Base-by-base conservation (phyloP, 2,329 filamentous ascomycete species). In the Elsinoe fawcettii region DNA sequence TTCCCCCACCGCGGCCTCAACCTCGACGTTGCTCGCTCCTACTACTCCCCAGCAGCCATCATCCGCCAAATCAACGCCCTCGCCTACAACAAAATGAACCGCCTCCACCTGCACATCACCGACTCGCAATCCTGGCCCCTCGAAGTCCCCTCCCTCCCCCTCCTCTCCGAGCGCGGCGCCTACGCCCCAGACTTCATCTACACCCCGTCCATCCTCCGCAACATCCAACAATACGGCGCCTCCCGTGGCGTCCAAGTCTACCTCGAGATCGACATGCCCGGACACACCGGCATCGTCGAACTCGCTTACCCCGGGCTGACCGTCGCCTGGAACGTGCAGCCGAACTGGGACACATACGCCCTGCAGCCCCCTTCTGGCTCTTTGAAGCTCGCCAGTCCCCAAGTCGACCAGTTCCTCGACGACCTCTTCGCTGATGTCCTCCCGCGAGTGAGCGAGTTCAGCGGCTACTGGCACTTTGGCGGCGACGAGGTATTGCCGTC, bases 81-180 rank as follows among this genome's bases (percentile, higher is more conserved):
- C 62, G 76, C 86, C 1, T 90, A 83, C 80, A 89, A 85, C 74
- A 93, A 95, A 74, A 80, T 93, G 76, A 93, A 93, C 72, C 79
- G 84, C 5, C 77, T 95, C 57, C 89, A 93, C 71, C 75, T 92
- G 56, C 89, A 95, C 74, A 78, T 86, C 58, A 93, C 88, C 3
- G 89, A 95, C 70, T 84, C 86, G 14, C 89, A 95, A 70, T 88
- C 88, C 3, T 95, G 89, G 86, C 90, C 90, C 0, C 75, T 95
- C 22, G 88, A 90, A 63, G 85, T 95, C 51, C 87, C 88, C 1
- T 72, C 86, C 2, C 72, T 95, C 60, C 87, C 90, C 2, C 80
- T 85, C 59, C 76, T 95, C 1, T 78, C 88, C 2, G 71, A 77
- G 55, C 85, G 88, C 68, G 90, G 89, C 34, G 85, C 88, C 1